Percentiles rank a stretch among this genome's conserved stretches.
Evolutionary conservation across 305 asterid species (phyloP).

Genomic region (Ilex paraguariensis): DNA sequence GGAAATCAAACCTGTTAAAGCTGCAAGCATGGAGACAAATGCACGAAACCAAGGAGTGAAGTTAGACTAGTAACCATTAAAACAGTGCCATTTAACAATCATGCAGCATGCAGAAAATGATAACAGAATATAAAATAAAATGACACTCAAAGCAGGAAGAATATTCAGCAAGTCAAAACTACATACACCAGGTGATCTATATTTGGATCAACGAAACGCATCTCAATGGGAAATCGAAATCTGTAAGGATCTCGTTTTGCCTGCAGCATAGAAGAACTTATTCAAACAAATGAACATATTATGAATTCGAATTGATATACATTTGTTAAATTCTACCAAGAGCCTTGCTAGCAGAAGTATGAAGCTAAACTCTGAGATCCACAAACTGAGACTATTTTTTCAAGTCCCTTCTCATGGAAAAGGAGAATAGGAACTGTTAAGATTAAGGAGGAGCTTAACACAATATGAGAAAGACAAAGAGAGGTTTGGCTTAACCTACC

Average conservation of each 20-base stretch:
- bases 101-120: not conserved
- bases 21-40: slow-evolving; percentile 48
- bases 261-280: slow-evolving; percentile 51
- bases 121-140: not conserved
- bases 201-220: slow-evolving; percentile 88
- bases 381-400: too few species aligned
- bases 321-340: not conserved
- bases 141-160: slow-evolving; percentile 8
- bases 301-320: not conserved
- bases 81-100: not conserved
- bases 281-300: not conserved
- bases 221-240: slow-evolving; percentile 89
- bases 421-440: too few species aligned
- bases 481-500: too few species aligned
- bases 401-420: too few species aligned
- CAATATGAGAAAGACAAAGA: too few species aligned
- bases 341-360: too few species aligned
- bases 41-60: not conserved
- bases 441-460: too few species aligned
- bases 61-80: not conserved
- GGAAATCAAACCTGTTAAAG: slow-evolving; percentile 73
- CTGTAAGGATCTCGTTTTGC: slow-evolving; percentile 95
- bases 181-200: slow-evolving; percentile 89
- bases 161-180: slow-evolving; percentile 6
- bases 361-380: too few species aligned